Evolutionary conservation across 345 rosid species (phyloP), one percentile per base, ranked within the genome.

Genomic region (Sisymbrium altissimum): DNA sequence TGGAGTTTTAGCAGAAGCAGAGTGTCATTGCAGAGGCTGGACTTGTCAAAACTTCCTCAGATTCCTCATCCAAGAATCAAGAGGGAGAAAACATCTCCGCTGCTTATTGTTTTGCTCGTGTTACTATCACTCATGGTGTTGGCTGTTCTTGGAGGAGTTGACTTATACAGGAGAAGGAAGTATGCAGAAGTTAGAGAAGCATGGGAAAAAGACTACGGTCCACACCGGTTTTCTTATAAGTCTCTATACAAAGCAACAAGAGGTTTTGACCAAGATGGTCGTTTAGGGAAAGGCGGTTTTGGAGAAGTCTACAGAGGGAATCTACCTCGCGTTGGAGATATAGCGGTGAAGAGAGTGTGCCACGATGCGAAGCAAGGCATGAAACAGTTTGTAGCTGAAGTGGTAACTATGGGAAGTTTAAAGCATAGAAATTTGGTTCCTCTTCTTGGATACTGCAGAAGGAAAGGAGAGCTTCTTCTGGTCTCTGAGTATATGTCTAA

Each of bases 1-100:
- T 89, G 96, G 91, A 89, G 88, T 76, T 87, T 82, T 66, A 82
- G 61, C 52, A 74, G 19, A 70, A 84, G 77, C 39, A 85, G 83
- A 32, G 68, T 39, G 69, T 70, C 81, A 38, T 45, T 56, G 8
- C 64, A 79, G 40, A 65, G 68, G 7, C 81, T 91, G 1, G 59
- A 73, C 23, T 53, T 82, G 3, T 79, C 83, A 30, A 74, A 70
- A 53, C 89, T 87, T 55, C 92, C 94, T 11, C 64, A 35, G 7
- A 73, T 85, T 84, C 92, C 89, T 10, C 73, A 29, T 10, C 67
- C 36, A 2, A 48, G 44, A 67, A 27, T 21, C 40, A 35, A 9
- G 18, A 27, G 35, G 6, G 6, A 68, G 64, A 6, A 41, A 32
- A 41, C 75, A n/a, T 63, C 79, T 40, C 64, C 46, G 2, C 59